Percentiles rank a stretch among this genome's conserved stretches.
Conservation (phyloP, 1,284 basidiomycete genomes). For the Malassezia slooffiae region DNA sequence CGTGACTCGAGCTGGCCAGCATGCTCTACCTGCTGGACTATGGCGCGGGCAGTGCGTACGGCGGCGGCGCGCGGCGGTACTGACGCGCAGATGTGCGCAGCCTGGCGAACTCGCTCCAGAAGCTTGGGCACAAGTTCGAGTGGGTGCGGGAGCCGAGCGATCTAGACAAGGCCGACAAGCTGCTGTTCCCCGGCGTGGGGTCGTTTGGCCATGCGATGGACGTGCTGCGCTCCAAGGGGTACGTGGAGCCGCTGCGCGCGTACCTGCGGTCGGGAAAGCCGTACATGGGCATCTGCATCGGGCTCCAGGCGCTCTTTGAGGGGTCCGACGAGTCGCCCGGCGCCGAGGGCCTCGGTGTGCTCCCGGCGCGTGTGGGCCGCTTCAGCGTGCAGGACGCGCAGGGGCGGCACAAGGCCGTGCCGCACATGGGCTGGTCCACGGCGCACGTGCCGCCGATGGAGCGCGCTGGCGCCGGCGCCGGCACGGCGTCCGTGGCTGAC, state of each 20-base stretch:
- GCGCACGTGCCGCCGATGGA: conserved; percentile 48
- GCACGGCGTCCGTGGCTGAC: conserved; percentile 14
- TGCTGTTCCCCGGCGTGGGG: conserved; percentile 97
- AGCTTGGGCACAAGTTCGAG: conserved; percentile 75
- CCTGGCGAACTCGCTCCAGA: conserved; percentile 79
- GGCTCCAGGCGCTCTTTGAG: conserved; percentile 58
- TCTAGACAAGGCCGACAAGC: conserved; percentile 74
- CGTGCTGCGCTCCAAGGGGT: conserved; percentile 62
- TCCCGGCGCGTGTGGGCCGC: conserved; percentile 30
- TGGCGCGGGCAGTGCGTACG: conserved; percentile 38
- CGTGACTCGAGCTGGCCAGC: neutral
- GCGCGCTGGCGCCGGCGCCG: conserved; percentile 1
- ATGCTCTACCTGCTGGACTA: conserved; percentile 47
- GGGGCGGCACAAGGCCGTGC: conserved; percentile 63
- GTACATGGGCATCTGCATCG: conserved; percentile 85
- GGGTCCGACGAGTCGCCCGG: conserved; percentile 55
- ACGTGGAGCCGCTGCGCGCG: conserved; percentile 65
- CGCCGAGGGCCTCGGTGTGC: conserved; percentile 34
- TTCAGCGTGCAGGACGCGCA: conserved; percentile 24
- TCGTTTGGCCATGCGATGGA: conserved; percentile 79
- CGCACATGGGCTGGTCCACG: conserved; percentile 88
- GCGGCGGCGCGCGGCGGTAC: neutral
- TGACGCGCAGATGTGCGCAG: conserved; percentile 35
- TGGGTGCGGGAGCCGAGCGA: conserved; percentile 81
- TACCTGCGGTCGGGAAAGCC: conserved; percentile 84